Percentiles rank a stretch among this genome's conserved stretches.
These are phyloP conservation scores for Barbarea vulgaris DNA, from an alignment of 345 rosid genomes.

Conservation along the genomic window DNA sequence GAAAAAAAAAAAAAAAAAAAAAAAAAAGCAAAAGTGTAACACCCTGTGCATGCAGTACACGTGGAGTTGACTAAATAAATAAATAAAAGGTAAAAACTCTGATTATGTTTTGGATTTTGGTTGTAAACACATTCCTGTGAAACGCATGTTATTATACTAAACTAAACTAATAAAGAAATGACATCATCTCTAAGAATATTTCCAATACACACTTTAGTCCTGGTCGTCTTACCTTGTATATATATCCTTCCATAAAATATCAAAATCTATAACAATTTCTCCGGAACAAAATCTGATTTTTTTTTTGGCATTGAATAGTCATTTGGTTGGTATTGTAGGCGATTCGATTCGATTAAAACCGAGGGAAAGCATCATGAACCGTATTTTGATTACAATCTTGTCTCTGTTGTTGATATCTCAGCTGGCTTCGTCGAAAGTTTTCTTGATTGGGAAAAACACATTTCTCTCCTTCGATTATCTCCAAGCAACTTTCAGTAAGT, in stretches of 20 bases:
- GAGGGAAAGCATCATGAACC: background rate
- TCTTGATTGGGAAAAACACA: conserved; percentile 63
- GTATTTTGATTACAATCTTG: conserved; percentile 30
- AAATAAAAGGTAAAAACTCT: too few species aligned
- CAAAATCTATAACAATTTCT: conserved; percentile 8
- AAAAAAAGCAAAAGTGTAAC: too few species aligned
- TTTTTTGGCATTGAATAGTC: background rate
- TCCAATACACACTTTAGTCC: background rate
- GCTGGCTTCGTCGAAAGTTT: conserved; percentile 49
- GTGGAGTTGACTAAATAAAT: too few species aligned
- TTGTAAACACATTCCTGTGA: too few species aligned
- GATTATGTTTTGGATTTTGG: too few species aligned
- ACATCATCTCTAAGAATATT: background rate
- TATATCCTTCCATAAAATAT: conserved; percentile 42
- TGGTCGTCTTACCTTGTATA: conserved; percentile 15
- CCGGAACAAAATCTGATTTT: background rate
- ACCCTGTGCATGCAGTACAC: too few species aligned
- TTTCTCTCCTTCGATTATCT: conserved; percentile 61
- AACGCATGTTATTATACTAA: too few species aligned
- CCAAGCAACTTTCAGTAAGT: conserved; percentile 75
- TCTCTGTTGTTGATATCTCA: conserved; percentile 30
- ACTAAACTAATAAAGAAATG: background rate
- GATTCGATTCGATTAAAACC: background rate
- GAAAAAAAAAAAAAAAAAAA: too few species aligned
- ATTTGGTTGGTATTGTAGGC: background rate